Evolutionary conservation across 306 rosid species (phyloP), one percentile per base, ranked within the genome.

Genomic region (Fragaria vesca): DNA sequence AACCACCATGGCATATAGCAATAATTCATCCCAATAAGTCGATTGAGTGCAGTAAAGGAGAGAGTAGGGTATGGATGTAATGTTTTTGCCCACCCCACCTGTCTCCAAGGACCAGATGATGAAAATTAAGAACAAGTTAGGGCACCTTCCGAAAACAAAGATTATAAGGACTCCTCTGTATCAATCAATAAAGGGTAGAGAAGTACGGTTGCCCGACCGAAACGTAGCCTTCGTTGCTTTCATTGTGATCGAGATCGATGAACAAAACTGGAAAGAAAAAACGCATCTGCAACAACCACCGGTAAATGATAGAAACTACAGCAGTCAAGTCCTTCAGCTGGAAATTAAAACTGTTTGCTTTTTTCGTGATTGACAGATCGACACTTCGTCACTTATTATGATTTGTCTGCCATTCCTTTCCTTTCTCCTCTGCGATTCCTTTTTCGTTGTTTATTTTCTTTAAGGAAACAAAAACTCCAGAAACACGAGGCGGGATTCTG

Each of bases 131-230:
- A 78, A 46, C 12, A 63, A 73, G 43, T 15, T 6, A 18, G 46
- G 83, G 57, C 3, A 47, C 65, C 50, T 60, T 74, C 36, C 24
- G 40, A 5, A 47, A 75, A 75, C 63, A 12, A 58, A 61, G 17
- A 7, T 10, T 76, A 83, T 80, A 83, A 80, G 87, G 79, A 30
- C 70, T 28, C 69, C 61, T 30, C 7, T 20, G 52, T 83, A 83
- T 83, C 84, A 83, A 66, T 61, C 46, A 3, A 34, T n/a, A 54
- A 3, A 4, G 11, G 62, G 52, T 18, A 36, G 81, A 75, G 48
- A 83, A 61, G 86, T 79, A 83, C 86, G 83, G 86, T 30, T 30
- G 21, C 34, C 38, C 46, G 8, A 20, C 38, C 24, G 66, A 76
- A 45, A 36, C 55, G 43, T 9, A 13, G n/a, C 16, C 28, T 30